These are phyloP conservation scores for Coniophora puteana DNA, from an alignment of 1,284 basidiomycete genomes.

Conservation along the genomic window DNA sequence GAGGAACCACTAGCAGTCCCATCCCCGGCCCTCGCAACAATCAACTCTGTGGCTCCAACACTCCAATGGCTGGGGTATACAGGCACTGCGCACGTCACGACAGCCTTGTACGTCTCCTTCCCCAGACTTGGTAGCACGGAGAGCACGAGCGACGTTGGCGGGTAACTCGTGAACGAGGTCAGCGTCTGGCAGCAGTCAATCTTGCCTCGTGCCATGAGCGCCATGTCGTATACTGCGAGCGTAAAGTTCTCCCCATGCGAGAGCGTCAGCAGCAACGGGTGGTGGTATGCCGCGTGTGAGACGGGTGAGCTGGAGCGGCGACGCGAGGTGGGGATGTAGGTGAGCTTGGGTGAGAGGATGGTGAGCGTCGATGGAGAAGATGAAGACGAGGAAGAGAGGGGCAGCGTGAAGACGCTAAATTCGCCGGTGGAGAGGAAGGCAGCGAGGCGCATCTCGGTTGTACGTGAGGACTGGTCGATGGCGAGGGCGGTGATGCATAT, in stretches of 20 bases:
- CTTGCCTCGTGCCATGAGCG: conserved; percentile 37
- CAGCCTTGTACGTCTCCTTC: conserved; percentile 61
- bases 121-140: conserved; percentile 51
- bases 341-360: conserved; percentile 39
- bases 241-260: conserved; percentile 62
- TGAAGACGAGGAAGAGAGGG: conserved; percentile 38
- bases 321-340: conserved; percentile 44
- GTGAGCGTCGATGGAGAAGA: conserved; percentile 38
- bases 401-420: conserved; percentile 53
- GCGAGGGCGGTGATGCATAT: conserved; percentile 55
- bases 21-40: conserved; percentile 42
- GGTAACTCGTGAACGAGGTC: conserved; percentile 69
- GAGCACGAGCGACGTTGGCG: conserved; percentile 67
- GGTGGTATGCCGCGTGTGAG: conserved; percentile 68
- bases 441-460: conserved; percentile 44
- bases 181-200: conserved; percentile 59
- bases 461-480: conserved; percentile 65
- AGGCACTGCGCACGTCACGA: conserved; percentile 70
- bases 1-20: conserved; percentile 14
- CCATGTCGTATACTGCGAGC: conserved; percentile 66
- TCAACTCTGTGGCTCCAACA: conserved; percentile 70
- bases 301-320: conserved; percentile 43
- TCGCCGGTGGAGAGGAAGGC: conserved; percentile 67
- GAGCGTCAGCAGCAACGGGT: conserved; percentile 70
- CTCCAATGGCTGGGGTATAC: conserved; percentile 80